These are phyloP conservation scores for Pseudopyrenochaeta lycopersici DNA, from an alignment of 2,329 filamentous ascomycete genomes.

Conservation along the genomic window DNA sequence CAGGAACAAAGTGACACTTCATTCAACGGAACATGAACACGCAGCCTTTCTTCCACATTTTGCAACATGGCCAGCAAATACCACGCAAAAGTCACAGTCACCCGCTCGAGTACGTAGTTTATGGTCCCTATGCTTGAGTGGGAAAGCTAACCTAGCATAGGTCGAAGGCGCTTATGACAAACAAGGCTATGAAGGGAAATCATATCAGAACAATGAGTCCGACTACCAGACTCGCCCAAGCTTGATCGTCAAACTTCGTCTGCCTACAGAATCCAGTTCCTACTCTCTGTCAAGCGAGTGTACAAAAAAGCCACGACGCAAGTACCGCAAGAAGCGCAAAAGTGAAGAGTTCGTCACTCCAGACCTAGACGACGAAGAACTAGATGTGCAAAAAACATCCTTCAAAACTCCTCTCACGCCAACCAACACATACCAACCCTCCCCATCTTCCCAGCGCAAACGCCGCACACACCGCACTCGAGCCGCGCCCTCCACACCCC, in stretches of 20 bases:
- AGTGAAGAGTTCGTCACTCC: not conserved
- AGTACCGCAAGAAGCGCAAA: not conserved
- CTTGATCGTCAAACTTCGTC: not conserved
- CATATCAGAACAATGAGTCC: not conserved
- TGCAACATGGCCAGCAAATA: not conserved
- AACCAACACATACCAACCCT: not conserved
- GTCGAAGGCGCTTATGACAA: not conserved
- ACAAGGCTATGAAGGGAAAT: not conserved
- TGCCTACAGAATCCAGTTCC: not conserved
- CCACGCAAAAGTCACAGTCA: not conserved
- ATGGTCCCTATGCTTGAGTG: not conserved
- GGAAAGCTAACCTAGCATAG: not conserved
- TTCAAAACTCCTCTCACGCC: not conserved
- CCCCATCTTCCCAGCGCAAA: not conserved
- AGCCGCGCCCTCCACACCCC: no score
- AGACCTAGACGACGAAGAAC: not conserved
- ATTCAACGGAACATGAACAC: not conserved
- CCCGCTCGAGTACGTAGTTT: not conserved
- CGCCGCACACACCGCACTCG: not conserved
- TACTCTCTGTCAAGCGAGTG: not conserved
- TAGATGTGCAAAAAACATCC: not conserved
- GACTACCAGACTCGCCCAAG: not conserved
- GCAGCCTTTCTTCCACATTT: not conserved
- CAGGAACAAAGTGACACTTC: not conserved
- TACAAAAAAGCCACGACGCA: not conserved